A percentile compares a stretch with the other conserved stretches of the same genome.
Conservation (phyloP, 202 grass and related monocot species). For the Thinopyrum obtusiflorum region DNA sequence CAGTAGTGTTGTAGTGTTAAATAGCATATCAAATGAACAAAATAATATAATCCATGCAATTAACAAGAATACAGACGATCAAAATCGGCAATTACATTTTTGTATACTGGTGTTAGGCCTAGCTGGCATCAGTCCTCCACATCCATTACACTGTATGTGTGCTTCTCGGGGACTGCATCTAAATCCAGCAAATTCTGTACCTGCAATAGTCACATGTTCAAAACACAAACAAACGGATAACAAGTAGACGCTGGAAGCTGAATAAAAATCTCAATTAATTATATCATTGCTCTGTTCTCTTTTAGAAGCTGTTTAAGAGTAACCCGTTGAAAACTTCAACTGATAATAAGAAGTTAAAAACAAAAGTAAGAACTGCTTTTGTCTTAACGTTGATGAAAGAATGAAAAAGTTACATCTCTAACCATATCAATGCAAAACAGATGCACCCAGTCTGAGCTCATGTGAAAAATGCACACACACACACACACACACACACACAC, state of each 20-base stretch:
- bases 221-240: conserved; percentile 3
- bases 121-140: conserved; percentile 74
- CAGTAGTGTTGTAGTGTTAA: background rate
- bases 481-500: background rate
- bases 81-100: conserved; percentile 54
- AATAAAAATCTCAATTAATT: conserved; percentile 12
- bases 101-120: conserved; percentile 66
- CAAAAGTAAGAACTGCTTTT: background rate
- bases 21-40: conserved; percentile 17
- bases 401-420: background rate
- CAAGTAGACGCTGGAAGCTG: conserved; percentile 13
- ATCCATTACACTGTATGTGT: conserved; percentile 78
- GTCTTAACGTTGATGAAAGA: background rate
- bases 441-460: background rate
- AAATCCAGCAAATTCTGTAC: conserved; percentile 76
- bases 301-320: background rate
- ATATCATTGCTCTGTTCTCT: background rate
- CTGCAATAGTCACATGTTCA: conserved; percentile 44
- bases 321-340: background rate
- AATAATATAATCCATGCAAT: background rate
- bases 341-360: background rate
- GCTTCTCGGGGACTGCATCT: conserved; percentile 62
- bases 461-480: background rate
- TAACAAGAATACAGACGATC: conserved; percentile 10
- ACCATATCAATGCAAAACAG: background rate